A percentile compares a stretch with the other conserved stretches of the same genome.
These are phyloP conservation scores for Boletellus ananas DNA, from an alignment of 768 basidiomycete genomes.

Conservation along the genomic window DNA sequence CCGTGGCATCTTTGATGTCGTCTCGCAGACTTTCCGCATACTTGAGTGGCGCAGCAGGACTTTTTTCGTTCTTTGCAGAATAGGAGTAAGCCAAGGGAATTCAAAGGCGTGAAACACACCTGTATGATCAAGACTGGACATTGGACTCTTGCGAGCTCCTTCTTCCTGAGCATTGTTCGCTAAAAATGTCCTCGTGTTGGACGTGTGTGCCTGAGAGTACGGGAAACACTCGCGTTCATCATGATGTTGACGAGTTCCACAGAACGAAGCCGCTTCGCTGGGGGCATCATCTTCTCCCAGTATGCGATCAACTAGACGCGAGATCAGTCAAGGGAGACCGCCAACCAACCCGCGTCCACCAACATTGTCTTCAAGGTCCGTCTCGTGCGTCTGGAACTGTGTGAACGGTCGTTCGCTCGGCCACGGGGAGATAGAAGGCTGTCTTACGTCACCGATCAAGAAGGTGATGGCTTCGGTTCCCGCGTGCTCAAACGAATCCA, in stretches of 20 bases:
- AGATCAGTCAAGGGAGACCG: conserved; percentile 6
- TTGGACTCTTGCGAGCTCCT: conserved; percentile 48
- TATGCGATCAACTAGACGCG: conserved; percentile 54
- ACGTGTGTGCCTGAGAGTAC: neutral
- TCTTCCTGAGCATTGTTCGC: conserved; percentile 51
- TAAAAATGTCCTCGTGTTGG: conserved; percentile 23
- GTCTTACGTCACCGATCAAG: conserved; percentile 54
- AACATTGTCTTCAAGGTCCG: conserved; percentile 65
- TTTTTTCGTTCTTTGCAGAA: conserved; percentile 52
- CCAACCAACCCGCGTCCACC: conserved; percentile 18
- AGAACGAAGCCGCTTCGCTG: conserved; percentile 46
- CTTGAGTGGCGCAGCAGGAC: conserved; percentile 48
- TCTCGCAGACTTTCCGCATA: conserved; percentile 54
- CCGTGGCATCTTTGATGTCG: conserved; percentile 44
- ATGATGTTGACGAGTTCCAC: conserved; percentile 54
- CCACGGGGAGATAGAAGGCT: neutral
- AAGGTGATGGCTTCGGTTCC: conserved; percentile 56
- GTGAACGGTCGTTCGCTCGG: neutral
- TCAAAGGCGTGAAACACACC: conserved; percentile 33
- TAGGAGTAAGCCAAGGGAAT: neutral
- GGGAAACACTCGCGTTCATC: conserved; percentile 49
- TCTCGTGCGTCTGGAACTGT: conserved; percentile 27
- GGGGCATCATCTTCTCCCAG: conserved; percentile 59
- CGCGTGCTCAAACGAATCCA: conserved; percentile 65
- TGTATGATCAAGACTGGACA: conserved; percentile 70